Evolutionary conservation across 768 basidiomycete genomes (phyloP).

Genomic region (Mrakia blollopis): DNA sequence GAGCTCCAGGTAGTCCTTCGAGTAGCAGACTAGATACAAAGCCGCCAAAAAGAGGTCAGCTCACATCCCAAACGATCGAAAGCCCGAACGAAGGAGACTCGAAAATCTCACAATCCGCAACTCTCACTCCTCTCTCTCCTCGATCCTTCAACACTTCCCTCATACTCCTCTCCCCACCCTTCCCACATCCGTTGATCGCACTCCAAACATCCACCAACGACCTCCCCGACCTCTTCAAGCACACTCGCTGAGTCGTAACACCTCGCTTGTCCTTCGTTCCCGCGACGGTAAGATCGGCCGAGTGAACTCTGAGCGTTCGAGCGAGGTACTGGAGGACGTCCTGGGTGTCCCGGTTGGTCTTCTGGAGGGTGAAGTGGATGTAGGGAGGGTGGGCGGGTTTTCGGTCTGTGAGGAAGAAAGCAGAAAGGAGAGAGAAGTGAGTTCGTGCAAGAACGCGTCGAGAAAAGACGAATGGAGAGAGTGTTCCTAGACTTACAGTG

Average conservation of each 20-base stretch:
- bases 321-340: conserved; percentile 80
- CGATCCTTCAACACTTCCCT: conserved; percentile 60
- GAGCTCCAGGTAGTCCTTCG: conserved; percentile 73
- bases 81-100: background rate
- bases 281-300: conserved; percentile 80
- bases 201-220: conserved; percentile 83
- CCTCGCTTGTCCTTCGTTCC: conserved; percentile 99
- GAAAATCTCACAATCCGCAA: conserved; percentile 66
- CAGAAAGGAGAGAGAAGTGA: background rate
- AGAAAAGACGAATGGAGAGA: background rate
- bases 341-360: conserved; percentile 95
- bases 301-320: conserved; percentile 60
- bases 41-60: background rate
- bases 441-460: background rate
- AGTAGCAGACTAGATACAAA: conserved; percentile 49
- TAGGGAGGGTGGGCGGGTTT: conserved; percentile 53
- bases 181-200: conserved; percentile 40
- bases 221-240: conserved; percentile 39
- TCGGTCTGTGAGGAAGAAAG: conserved; percentile 20
- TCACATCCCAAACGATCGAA: background rate
- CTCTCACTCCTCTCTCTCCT: conserved; percentile 82
- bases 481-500: conserved; percentile 13
- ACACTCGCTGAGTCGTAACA: conserved; percentile 86
- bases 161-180: conserved; percentile 31
- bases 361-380: conserved; percentile 93